A percentile compares a stretch with the other conserved stretches of the same genome.
Conservation (phyloP, 306 rosid genomes). For the Trifolium subterraneum region DNA sequence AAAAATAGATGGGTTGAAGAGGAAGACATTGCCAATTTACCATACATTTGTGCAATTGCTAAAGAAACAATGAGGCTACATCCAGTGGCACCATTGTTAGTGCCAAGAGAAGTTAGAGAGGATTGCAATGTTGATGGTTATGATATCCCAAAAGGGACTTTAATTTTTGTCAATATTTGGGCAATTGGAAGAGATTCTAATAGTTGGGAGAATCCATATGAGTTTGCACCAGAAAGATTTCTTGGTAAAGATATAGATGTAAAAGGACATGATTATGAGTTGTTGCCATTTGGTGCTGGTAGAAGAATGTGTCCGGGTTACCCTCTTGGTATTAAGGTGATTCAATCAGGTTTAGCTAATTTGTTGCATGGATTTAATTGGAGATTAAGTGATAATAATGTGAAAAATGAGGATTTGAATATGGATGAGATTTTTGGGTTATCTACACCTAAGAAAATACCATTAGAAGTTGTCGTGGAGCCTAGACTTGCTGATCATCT, state of each 20-base stretch:
- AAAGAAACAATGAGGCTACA: slow-evolving; percentile 86
- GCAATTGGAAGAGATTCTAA: slow-evolving; percentile 69
- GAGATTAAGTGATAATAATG: slow-evolving; percentile 49
- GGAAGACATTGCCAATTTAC: slow-evolving; percentile 62
- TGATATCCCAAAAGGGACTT: slow-evolving; percentile 74
- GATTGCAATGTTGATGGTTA: slow-evolving; percentile 60
- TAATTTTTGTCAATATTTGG: slow-evolving; percentile 59
- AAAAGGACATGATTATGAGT: slow-evolving; percentile 71
- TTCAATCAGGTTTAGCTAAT: slow-evolving; percentile 78
- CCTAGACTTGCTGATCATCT: slow-evolving; percentile 72
- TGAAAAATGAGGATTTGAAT: slow-evolving; percentile 59
- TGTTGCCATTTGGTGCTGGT: slow-evolving; percentile 89
- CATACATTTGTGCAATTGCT: slow-evolving; percentile 57
- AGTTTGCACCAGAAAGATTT: slow-evolving; percentile 76
- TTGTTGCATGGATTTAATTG: slow-evolving; percentile 83
- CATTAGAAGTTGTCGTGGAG: slow-evolving; percentile 50
- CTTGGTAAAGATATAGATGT: slow-evolving; percentile 60
- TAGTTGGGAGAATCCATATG: slow-evolving; percentile 71
- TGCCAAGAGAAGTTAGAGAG: slow-evolving; percentile 58
- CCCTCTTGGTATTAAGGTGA: slow-evolving; percentile 75
- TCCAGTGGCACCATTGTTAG: slow-evolving; percentile 85
- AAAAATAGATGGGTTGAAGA: slow-evolving; percentile 90
- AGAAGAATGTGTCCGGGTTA: slow-evolving; percentile 93
- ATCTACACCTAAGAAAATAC: slow-evolving; percentile 64
- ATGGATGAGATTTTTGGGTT: slow-evolving; percentile 81